These are phyloP conservation scores for Suillus plorans DNA, from an alignment of 768 basidiomycete species.

Conservation along the genomic window DNA sequence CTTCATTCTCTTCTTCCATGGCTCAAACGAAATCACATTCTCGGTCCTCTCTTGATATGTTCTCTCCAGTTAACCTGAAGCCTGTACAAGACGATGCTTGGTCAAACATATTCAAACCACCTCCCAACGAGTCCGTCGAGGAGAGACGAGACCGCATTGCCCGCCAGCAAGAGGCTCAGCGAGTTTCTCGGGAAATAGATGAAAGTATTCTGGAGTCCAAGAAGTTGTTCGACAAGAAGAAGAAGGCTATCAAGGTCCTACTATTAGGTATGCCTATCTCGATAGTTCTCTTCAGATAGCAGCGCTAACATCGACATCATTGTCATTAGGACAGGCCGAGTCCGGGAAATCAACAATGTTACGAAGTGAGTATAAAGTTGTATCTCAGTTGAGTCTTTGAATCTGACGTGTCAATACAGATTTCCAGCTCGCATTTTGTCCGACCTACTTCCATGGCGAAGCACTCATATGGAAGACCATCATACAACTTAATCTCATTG, in stretches of 20 bases:
- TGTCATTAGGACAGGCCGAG: constrained; percentile 27
- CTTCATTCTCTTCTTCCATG: background rate
- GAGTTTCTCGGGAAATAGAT: constrained; percentile 28
- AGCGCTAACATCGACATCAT: background rate
- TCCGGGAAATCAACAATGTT: constrained; percentile 33
- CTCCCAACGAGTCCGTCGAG: constrained; percentile 8
- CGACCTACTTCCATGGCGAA: constrained; percentile 58
- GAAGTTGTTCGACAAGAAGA: constrained; percentile 23
- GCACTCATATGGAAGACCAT: constrained; percentile 60
- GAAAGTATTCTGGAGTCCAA: constrained; percentile 26
- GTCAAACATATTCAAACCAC: constrained; percentile 24
- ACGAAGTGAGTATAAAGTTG: constrained; percentile 16
- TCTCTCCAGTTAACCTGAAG: background rate
- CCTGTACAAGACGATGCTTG: constrained; percentile 18
- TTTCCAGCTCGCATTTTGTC: constrained; percentile 67
- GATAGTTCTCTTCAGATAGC: fast-evolving
- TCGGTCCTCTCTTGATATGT: background rate
- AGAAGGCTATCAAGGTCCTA: constrained; percentile 28
- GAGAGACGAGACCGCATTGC: constrained; percentile 15
- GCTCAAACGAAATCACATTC: background rate
- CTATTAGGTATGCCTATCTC: constrained; percentile 19
- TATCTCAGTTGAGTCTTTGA: background rate
- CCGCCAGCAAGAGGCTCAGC: constrained; percentile 21
- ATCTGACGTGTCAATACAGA: constrained; percentile 37
- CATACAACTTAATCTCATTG: constrained; percentile 69